Base-by-base conservation (phyloP, 768 basidiomycete species). In the Lentinula raphanica region DNA sequence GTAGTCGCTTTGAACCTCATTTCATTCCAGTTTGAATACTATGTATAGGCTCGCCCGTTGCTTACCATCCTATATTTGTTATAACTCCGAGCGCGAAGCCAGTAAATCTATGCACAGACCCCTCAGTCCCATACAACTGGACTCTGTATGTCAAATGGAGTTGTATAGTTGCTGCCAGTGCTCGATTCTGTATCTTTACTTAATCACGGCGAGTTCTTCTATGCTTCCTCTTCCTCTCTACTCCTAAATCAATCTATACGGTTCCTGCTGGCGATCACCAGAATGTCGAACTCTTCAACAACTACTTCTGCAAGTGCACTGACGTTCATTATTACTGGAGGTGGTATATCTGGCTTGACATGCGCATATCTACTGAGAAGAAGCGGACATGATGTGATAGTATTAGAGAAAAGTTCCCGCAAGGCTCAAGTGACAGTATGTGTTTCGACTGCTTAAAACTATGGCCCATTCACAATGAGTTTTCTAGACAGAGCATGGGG, bases 311-410 rank as follows among this genome's bases (percentile, higher is more conserved):
- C 23, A 13, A n/a, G 19, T 28, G n/a, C 32, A n/a, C 50, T 61
- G 36, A 58, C 54, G 8, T 58, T 61, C 44, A 7, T 61, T 32
- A 23, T 61, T 5, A 32, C 46, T 6, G 60, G 60, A 21, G 60
- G 54, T 65, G 71, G 74, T 15, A 64, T 79, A 5, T 69, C 74
- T 5, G 78, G 78, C 8, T 61, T 78, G 25, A 67, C 77, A 6
- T 72, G 72, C 40, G 78, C 79, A 11, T 69, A 71, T 59, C 69
- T 71, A 5, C 67, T 80, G 25, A 68, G 68, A 54, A 68, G 70
- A 57, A 68, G 69, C n/a, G 78, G 79, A 8, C 78, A 80, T 62
- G 67, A 66, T 15, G 78, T 79, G 6, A 63, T 72, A 3, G 72
- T 80, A 3, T 65, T 80, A 27, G 78, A 80, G 56, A 65, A 65